Percentiles rank a stretch among this genome's conserved stretches.
These are phyloP conservation scores for Aspergillus brasiliensis DNA, from an alignment of 2,329 filamentous ascomycete genomes.

Conservation along the genomic window DNA sequence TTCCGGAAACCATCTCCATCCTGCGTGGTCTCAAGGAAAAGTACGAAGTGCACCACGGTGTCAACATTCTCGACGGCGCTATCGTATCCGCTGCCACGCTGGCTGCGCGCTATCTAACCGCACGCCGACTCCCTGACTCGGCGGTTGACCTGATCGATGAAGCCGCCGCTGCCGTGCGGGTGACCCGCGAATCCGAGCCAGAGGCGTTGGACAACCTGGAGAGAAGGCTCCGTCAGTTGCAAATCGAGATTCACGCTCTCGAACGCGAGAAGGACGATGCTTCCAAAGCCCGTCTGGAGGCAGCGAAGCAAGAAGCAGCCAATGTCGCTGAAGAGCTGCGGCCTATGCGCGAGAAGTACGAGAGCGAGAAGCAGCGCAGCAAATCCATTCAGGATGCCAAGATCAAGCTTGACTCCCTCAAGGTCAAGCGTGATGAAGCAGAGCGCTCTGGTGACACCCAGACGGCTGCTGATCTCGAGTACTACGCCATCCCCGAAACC, in stretches of 20 bases:
- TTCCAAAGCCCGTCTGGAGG: constrained; percentile 77
- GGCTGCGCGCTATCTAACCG: constrained; percentile 89
- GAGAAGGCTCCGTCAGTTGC: constrained; percentile 82
- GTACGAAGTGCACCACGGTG: constrained; percentile 97
- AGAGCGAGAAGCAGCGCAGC: constrained; percentile 86
- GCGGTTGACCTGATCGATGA: constrained; percentile 97
- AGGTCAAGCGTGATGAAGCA: constrained; percentile 92
- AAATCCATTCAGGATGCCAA: constrained; percentile 93
- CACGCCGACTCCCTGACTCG: constrained; percentile 87
- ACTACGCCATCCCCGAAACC: constrained; percentile 95
- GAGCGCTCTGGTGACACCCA: constrained; percentile 80
- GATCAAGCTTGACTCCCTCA: constrained; percentile 87
- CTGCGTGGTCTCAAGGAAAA: constrained; percentile 97
- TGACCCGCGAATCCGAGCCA: constrained; percentile 93
- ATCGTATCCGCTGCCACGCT: constrained; percentile 90
- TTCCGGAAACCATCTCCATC: constrained; percentile 92
- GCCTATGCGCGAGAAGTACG: constrained; percentile 92
- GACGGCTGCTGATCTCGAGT: constrained; percentile 90
- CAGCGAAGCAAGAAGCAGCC: constrained; percentile 85
- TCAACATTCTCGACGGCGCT: constrained; percentile 91
- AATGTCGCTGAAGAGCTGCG: constrained; percentile 92
- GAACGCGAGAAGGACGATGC: constrained; percentile 93
- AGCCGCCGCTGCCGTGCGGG: constrained; percentile 92
- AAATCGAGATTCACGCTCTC: constrained; percentile 96
- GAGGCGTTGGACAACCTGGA: constrained; percentile 95